Base-by-base conservation (phyloP, 2,329 filamentous ascomycete species). In the Epichloe typhina region DNA sequence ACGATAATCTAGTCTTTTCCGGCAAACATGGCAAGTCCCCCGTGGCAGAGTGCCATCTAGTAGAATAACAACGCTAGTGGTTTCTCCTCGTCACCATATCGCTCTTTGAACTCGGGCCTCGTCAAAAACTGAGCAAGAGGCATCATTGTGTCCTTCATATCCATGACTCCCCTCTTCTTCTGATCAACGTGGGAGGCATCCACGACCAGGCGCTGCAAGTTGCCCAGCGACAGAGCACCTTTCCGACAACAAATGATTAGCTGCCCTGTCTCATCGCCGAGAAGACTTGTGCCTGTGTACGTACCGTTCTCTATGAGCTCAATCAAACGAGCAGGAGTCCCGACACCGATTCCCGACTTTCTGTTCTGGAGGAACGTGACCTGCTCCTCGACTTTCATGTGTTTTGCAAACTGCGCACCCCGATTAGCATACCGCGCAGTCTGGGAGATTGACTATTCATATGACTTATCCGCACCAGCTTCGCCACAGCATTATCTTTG, bases 161-260 rank as follows among this genome's bases (percentile, higher is more conserved):
- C 93, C 66, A 95, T 80, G 56, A 98, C 80, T 0, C 89, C 88
- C 45, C 90, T 77, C 73, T 95, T 95, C 76, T 98, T 98, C 67
- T 86, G 81, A 67, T 98, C 91, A 57, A 96, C 86, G 63, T 95
- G 84, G 7, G 89, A 95, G 13, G 87, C 88, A 68, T 98, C 93
- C 35, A 97, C 77, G 8, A 97, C 80, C 36, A 98, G 78, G 44
- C 87, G 79, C 69, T 88, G 80, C 50, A 97, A 66, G 53, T 84
- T 77, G 36, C 80, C 75, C 35, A 86, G 67, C 26, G 82, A 86
- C 43, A 97, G 69, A 3, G 84, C 82, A 37, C 84, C 84, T 66
- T 53, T 43, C 3, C 26, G 19, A 13, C 19, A n/a, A 36, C 50
- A 47, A 57, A 49, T 39, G 33, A 23, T 47, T 47, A 33, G 45